Conservation (phyloP, 768 basidiomycete species). For the Hericium alpestre region DNA sequence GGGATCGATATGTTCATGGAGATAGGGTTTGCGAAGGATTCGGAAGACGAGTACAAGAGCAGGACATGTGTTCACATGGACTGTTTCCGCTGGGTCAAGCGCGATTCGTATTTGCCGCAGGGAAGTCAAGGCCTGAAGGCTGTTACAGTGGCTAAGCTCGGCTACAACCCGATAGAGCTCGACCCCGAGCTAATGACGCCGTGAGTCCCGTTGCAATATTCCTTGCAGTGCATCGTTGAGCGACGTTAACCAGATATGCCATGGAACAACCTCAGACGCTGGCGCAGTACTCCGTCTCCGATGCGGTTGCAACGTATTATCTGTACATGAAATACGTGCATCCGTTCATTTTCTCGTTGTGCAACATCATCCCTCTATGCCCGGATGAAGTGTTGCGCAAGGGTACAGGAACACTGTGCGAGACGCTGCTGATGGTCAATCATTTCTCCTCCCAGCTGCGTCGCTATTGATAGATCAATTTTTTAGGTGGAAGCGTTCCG, state of each 20-base stretch:
- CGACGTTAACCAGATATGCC: conserved; percentile 63
- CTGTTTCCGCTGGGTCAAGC: conserved; percentile 98
- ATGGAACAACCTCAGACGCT: conserved; percentile 89
- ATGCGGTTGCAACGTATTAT: conserved; percentile 99
- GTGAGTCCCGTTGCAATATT: conserved; percentile 33
- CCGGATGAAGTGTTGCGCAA: conserved; percentile 96
- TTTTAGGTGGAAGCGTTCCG: conserved; percentile 88
- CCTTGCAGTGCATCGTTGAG: not conserved
- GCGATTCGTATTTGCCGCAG: conserved; percentile 96
- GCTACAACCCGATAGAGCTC: conserved; percentile 92
- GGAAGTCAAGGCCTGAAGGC: conserved; percentile 98
- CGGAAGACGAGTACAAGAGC: conserved; percentile 92
- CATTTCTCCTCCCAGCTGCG: conserved; percentile 11
- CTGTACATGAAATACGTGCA: conserved; percentile 99
- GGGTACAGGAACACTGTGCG: conserved; percentile 93
- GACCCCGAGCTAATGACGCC: conserved; percentile 99
- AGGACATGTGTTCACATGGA: conserved; percentile 95
- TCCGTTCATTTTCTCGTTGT: conserved; percentile 97
- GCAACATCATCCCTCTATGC: conserved; percentile 95
- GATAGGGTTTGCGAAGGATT: conserved; percentile 84
- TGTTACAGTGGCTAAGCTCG: conserved; percentile 90
- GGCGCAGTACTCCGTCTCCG: conserved; percentile 97
- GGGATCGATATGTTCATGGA: conserved; percentile 96
- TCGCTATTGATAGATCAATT: not conserved
- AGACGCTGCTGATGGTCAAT: conserved; percentile 89